Evolutionary conservation across 1,284 basidiomycete species (phyloP), one percentile per base, ranked within the genome.

Genomic region (Rhodotorula sp.): DNA sequence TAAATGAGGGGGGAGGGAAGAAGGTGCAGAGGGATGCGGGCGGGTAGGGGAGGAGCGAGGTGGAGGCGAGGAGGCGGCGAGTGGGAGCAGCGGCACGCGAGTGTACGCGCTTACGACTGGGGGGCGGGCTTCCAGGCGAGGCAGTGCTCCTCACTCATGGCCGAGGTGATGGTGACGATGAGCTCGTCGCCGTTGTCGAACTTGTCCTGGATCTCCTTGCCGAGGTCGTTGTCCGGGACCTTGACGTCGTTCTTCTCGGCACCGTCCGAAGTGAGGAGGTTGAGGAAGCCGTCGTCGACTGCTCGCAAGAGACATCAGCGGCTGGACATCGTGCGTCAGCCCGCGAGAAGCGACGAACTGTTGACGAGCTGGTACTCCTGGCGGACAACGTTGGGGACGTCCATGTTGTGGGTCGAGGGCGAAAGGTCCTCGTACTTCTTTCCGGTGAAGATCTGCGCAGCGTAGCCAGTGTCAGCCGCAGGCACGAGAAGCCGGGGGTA

Each of bases 401-500:
- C 94, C 92, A 98, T 92, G 86, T 97, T 97, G 88, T 97, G 93
- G 81, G 93, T 97, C 80, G 97, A 99, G 81, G 96, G 96, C 79
- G 85, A 96, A 83, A 98, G 95, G 88, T 98, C 96, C 88, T 99
- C 96, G 83, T 92, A 80, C 86, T 97, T 97, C 88, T 95, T 95
- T 80, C 87, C 88, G 78, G 93, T 97, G 87, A 97, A 97, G 84
- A 97, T 96, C 93, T 94, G 78, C 49, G 27, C 10, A 16, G 13
- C 50, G 14, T 23, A 23, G 45, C 19, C 19, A 25, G 14, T 12
- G 66, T 62, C 53, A 66, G 57, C 10, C 48, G 21, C 34, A 50
- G 34, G 4, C 1, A 1, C 16, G 16, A 2, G 46, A 21, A 34
- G 34, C 34, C 34, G 14, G 17, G 8, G 55, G 27, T 13, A 46